These are phyloP conservation scores for Paraphoma chrysanthemicola DNA, from an alignment of 2,329 filamentous ascomycete species.

Conservation along the genomic window DNA sequence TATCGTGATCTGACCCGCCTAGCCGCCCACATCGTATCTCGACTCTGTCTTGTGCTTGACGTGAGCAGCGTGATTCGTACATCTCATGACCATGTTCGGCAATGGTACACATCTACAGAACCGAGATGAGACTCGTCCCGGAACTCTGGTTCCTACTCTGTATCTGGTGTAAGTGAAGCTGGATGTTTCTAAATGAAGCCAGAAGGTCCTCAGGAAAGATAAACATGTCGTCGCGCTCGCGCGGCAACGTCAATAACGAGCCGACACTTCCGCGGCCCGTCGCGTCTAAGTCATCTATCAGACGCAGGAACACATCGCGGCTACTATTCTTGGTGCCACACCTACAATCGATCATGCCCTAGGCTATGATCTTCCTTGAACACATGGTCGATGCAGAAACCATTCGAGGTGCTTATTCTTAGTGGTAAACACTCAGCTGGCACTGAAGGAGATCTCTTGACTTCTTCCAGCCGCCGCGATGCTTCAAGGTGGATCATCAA, in stretches of 20 bases:
- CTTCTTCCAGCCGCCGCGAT: neutral
- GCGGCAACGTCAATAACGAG: neutral
- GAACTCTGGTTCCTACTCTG: conserved; percentile 8
- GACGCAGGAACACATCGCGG: conserved; percentile 19
- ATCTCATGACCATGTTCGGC: conserved; percentile 10
- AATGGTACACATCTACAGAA: conserved; percentile 11
- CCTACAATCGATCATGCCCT: neutral
- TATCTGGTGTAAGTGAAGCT: conserved; percentile 20
- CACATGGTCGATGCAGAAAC: conserved; percentile 15
- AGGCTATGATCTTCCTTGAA: neutral
- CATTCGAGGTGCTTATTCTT: conserved; percentile 20
- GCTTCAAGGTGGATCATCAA: neutral
- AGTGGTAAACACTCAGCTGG: conserved; percentile 2
- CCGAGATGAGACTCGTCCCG: conserved; percentile 11
- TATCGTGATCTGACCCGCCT: conserved; percentile 38
- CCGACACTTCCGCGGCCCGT: conserved; percentile 12
- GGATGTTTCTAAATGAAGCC: conserved; percentile 33
- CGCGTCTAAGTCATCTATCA: conserved; percentile 20
- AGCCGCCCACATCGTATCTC: conserved; percentile 34
- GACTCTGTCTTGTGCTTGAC: neutral
- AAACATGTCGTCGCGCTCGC: neutral
- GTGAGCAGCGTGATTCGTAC: conserved; percentile 16
- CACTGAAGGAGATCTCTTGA: neutral
- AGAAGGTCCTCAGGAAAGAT: neutral
- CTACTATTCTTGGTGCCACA: conserved; percentile 25